Conservation (phyloP, 2,329 filamentous ascomycete species). For the Trichoderma atroviride region DNA sequence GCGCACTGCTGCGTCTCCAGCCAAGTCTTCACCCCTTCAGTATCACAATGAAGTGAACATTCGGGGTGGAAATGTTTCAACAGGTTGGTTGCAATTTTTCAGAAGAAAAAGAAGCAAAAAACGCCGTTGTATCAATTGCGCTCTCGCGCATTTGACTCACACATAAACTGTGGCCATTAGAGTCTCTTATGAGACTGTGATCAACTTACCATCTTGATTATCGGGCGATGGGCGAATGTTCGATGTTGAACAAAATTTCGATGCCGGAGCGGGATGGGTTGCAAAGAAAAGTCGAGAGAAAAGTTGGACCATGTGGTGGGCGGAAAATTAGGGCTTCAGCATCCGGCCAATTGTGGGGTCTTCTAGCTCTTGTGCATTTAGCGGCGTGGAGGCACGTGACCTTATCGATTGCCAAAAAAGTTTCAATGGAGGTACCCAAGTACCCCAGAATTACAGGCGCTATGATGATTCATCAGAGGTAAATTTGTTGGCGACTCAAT, state of each 20-base stretch:
- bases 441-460: constrained; percentile 9
- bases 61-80: constrained; percentile 43
- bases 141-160: constrained; percentile 41
- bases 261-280: constrained; percentile 37
- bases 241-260: constrained; percentile 41
- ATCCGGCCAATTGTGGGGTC: constrained; percentile 24
- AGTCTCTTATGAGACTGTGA: constrained; percentile 37
- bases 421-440: neutral
- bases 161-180: constrained; percentile 45
- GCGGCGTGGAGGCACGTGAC: constrained; percentile 22
- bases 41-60: constrained; percentile 31
- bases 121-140: constrained; percentile 40
- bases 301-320: constrained; percentile 38
- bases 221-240: constrained; percentile 41
- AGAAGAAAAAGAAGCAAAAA: constrained; percentile 34
- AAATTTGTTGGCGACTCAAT: neutral
- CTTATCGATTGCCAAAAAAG: constrained; percentile 8
- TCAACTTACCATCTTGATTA: constrained; percentile 49
- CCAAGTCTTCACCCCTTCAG: constrained; percentile 62
- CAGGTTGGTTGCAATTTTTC: constrained; percentile 32
- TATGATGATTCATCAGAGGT: neutral
- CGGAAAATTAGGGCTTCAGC: constrained; percentile 44
- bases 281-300: constrained; percentile 34
- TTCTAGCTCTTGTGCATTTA: constrained; percentile 13
- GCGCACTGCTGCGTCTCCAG: constrained; percentile 61